Percentiles rank a stretch among this genome's conserved stretches.
phyloP scores from a whole-genome alignment of 169 alveolate genomes.

The Eimeria sp. region DNA sequence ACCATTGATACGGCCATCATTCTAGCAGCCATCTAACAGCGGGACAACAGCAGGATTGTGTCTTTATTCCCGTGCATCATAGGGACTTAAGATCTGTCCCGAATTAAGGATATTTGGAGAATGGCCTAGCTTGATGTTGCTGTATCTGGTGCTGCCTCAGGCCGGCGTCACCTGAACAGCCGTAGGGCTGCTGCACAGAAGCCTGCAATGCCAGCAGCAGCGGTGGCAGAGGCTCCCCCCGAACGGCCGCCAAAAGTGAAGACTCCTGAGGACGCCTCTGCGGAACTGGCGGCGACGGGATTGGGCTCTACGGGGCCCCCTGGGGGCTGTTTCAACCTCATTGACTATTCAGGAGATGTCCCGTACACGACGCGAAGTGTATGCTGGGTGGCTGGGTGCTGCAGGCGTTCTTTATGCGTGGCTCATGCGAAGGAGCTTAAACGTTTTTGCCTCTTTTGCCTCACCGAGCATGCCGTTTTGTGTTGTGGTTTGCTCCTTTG shows the following conservation, averaged over 20 bases:
- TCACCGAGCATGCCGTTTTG: too few relatives aligned
- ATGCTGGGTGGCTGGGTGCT: not conserved
- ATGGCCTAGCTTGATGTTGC: not conserved
- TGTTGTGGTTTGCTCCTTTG: not conserved
- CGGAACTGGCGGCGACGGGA: conserved; percentile 4
- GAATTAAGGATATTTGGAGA: not conserved
- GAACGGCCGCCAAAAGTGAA: conserved; percentile 25
- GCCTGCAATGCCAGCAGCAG: not conserved
- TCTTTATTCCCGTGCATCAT: too few relatives aligned
- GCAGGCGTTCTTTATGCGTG: not conserved
- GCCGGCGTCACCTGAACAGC: conserved; percentile 68
- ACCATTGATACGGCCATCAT: too few relatives aligned
- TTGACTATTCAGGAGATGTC: conserved; percentile 9
- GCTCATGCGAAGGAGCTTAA: not conserved
- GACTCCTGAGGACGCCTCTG: not conserved
- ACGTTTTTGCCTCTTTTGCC: not conserved
- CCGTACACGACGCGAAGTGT: conserved; percentile 63
- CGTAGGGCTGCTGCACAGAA: conserved; percentile 59
- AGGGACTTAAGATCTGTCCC: not conserved
- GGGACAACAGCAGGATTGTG: too few relatives aligned
- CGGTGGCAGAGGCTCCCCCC: not conserved
- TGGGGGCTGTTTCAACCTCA: conserved; percentile 35
- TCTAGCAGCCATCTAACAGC: too few relatives aligned
- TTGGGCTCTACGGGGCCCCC: conserved; percentile 54
- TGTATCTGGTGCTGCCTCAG: conserved; percentile 21